Percentiles rank a stretch among this genome's conserved stretches.
Evolutionary conservation across 2,329 filamentous ascomycete species (phyloP).

Genomic region (Aspergillus latus): DNA sequence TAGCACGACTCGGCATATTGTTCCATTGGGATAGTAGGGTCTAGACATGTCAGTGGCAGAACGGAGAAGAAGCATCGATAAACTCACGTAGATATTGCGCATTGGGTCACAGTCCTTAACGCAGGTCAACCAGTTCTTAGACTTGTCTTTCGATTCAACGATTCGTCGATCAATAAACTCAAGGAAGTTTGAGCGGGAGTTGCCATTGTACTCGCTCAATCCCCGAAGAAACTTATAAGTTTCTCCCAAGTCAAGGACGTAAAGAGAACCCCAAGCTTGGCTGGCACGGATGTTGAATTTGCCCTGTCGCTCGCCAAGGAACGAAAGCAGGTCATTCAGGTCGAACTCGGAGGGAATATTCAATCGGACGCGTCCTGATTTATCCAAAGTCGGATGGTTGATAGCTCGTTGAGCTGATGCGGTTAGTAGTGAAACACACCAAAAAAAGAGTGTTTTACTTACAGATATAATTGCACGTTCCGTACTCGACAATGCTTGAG

Average conservation of each 20-base stretch:
- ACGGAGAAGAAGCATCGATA: not conserved
- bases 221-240: constrained; percentile 43
- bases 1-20: constrained; percentile 49
- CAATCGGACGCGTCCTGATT: constrained; percentile 38
- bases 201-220: constrained; percentile 40
- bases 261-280: constrained; percentile 44
- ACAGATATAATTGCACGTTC: constrained; percentile 50
- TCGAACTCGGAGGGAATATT: constrained; percentile 44
- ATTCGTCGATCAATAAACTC: constrained; percentile 48
- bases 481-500: constrained; percentile 45
- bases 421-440: constrained; percentile 23
- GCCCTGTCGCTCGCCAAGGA: constrained; percentile 40
- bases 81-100: constrained; percentile 43
- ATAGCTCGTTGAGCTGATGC: constrained; percentile 43
- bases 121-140: constrained; percentile 46
- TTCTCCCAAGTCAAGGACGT: constrained; percentile 44
- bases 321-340: constrained; percentile 38
- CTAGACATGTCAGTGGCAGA: constrained; percentile 21
- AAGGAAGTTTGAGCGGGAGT: constrained; percentile 40
- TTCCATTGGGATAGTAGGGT: constrained; percentile 45
- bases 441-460: constrained; percentile 14
- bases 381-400: constrained; percentile 42
- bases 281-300: constrained; percentile 47
- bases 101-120: constrained; percentile 43
- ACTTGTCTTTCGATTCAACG: constrained; percentile 46